These are phyloP conservation scores for Claviceps humidiphila DNA, from an alignment of 2,329 filamentous ascomycete genomes.

Conservation along the genomic window DNA sequence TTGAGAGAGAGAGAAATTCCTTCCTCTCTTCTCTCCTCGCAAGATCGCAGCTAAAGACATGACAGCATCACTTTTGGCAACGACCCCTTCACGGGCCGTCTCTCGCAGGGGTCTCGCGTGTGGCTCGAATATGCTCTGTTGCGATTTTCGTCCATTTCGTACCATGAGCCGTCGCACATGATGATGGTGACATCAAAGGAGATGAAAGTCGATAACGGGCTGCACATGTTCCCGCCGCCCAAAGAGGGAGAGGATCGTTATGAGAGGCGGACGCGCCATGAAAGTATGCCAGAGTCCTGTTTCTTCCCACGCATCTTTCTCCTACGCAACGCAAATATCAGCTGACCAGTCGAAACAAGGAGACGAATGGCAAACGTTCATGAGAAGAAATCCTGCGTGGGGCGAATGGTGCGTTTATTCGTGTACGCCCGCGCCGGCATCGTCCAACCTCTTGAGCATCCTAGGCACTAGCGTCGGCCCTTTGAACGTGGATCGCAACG, in stretches of 20 bases:
- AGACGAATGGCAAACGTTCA: no score
- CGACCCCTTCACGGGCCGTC: constrained; percentile 1
- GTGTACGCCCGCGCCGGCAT: constrained; percentile 28
- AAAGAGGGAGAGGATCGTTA: constrained; percentile 12
- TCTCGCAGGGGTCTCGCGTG: constrained; percentile 5
- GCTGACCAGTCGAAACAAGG: no score
- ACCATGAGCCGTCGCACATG: constrained; percentile 27
- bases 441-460: constrained; percentile 28
- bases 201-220: constrained; percentile 17
- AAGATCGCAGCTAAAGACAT: neutral
- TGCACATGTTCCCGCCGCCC: constrained; percentile 26
- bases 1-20: no score
- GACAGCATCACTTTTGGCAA: constrained; percentile 7
- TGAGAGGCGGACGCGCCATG: constrained; percentile 26
- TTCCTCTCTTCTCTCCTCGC: neutral
- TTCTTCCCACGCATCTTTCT: no score
- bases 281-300: constrained; percentile 13
- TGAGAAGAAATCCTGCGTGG: constrained; percentile 13
- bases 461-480: constrained; percentile 37
- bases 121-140: constrained; percentile 14
- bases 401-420: constrained; percentile 23
- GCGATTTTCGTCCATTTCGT: constrained; percentile 31
- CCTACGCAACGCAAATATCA: no score
- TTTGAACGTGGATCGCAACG: constrained; percentile 20
- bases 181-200: constrained; percentile 29